Base-by-base conservation (phyloP, 1,284 basidiomycete species). In the Pascua sp. region DNA sequence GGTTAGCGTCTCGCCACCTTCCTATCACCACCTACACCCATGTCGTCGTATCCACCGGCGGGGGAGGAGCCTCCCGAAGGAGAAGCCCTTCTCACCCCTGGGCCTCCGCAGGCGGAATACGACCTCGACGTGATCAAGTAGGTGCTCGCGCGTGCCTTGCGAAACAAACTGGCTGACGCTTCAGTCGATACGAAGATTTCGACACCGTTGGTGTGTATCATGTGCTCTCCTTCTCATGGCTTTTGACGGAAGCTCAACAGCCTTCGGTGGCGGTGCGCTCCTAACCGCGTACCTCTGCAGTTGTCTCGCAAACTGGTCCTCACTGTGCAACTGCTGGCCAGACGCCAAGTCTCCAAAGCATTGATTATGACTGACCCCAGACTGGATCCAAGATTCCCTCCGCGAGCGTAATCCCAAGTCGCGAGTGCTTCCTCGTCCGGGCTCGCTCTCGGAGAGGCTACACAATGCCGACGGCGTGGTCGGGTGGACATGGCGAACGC, bases 371-470 rank as follows among this genome's bases (percentile, higher is more conserved):
- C 15, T 48, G 42, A 49, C 40, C 10, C 17, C 62, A 85, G 92
- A 97, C 75, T 97, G 92, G 93, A 89, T 97, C 56, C 89, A 95
- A 70, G 93, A 97, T 78, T 91, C 91, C 2, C 85, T 94, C 52
- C 83, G 90, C 42, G 92, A 97, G 69, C 82, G 91, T 37, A 88
- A 83, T 15, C 16, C 67, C 80, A 9, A 72, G 78, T 41, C 53
- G 24, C 47, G 43, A 36, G 40, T 49, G 50, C 43, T 50, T 59
- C 45, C 45, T 16, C 48, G 44, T 5, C 61, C 64, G 8, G 62
- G 63, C 42, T 65, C 67, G 0, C 49, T 76, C 1, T 53, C 66
- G 12, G 62, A 64, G 9, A 59, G 70, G 11, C 66, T 79, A 53
- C 63, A 72, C 49, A 61, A 67, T 11, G 55, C 73, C 15, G 63